Conservation (phyloP, 768 basidiomycete genomes). For the Phlebiopsis gigantea region DNA sequence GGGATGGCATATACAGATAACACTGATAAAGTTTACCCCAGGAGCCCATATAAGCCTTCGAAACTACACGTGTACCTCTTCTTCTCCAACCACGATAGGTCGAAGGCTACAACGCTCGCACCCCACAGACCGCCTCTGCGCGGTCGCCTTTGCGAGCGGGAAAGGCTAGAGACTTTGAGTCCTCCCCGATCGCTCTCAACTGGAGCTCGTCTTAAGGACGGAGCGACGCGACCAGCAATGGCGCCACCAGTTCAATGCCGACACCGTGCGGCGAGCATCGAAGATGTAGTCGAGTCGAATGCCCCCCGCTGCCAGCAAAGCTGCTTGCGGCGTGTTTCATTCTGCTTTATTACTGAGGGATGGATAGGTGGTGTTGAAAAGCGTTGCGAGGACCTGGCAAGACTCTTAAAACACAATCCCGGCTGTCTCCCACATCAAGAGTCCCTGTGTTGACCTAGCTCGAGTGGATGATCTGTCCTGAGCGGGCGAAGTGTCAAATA, state of each 20-base stretch:
- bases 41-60: background rate
- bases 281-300: slow-evolving; percentile 36
- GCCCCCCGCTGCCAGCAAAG: background rate
- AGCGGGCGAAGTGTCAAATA: background rate
- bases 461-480: background rate
- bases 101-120: slow-evolving; percentile 69
- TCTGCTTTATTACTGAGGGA: background rate
- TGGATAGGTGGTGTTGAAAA: slow-evolving; percentile 38
- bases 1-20: background rate
- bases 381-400: slow-evolving; percentile 54
- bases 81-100: slow-evolving; percentile 28
- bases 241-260: slow-evolving; percentile 20
- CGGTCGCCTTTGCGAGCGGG: slow-evolving; percentile 58
- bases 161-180: slow-evolving; percentile 76
- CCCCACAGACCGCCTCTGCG: slow-evolving; percentile 37
- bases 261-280: slow-evolving; percentile 23
- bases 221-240: slow-evolving; percentile 66
- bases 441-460: background rate
- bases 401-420: background rate
- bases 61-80: background rate
- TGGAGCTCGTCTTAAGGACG: slow-evolving; percentile 52
- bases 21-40: background rate
- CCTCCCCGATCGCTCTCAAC: slow-evolving; percentile 61
- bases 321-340: background rate
- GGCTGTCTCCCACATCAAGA: background rate